Percentiles rank a stretch among this genome's conserved stretches.
Conservation (phyloP, 2,329 filamentous ascomycete genomes). For the Phialocephala sp. region DNA sequence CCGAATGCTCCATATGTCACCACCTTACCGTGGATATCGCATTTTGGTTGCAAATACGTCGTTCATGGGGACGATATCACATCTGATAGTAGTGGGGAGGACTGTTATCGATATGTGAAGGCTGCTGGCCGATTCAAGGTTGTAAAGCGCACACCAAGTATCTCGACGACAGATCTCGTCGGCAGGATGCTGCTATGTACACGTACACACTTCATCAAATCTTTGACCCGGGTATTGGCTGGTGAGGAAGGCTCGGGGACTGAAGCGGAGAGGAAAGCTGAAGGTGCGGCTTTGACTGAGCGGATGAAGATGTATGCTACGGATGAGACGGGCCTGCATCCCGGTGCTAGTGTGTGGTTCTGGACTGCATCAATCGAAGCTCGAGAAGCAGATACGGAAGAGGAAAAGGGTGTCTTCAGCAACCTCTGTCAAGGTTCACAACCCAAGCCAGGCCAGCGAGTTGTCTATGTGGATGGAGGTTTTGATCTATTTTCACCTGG, state of each 20-base stretch:
- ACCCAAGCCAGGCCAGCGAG: constrained; percentile 76
- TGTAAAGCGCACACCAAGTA: constrained; percentile 93
- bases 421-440: constrained; percentile 73
- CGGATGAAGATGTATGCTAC: constrained; percentile 87
- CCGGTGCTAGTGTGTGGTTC: constrained; percentile 84
- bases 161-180: constrained; percentile 97
- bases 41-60: constrained; percentile 94
- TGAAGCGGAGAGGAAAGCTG: constrained; percentile 66
- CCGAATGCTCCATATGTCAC: constrained; percentile 94
- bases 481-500: constrained; percentile 97
- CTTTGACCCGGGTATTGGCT: constrained; percentile 69
- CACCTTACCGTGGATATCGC: constrained; percentile 88
- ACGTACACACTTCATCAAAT: constrained; percentile 90
- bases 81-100: constrained; percentile 88
- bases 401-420: constrained; percentile 70
- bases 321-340: constrained; percentile 78
- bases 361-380: constrained; percentile 64
- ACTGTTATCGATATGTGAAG: constrained; percentile 98
- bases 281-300: constrained; percentile 73
- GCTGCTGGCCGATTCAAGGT: constrained; percentile 93
- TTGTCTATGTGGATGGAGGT: constrained; percentile 95
- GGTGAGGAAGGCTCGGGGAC: constrained; percentile 77
- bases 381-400: constrained; percentile 46
- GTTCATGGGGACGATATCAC: constrained; percentile 98
- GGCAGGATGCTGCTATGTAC: constrained; percentile 97